These are phyloP conservation scores for Apiotrichum gracile DNA, from an alignment of 1,284 basidiomycete species.

Conservation along the genomic window DNA sequence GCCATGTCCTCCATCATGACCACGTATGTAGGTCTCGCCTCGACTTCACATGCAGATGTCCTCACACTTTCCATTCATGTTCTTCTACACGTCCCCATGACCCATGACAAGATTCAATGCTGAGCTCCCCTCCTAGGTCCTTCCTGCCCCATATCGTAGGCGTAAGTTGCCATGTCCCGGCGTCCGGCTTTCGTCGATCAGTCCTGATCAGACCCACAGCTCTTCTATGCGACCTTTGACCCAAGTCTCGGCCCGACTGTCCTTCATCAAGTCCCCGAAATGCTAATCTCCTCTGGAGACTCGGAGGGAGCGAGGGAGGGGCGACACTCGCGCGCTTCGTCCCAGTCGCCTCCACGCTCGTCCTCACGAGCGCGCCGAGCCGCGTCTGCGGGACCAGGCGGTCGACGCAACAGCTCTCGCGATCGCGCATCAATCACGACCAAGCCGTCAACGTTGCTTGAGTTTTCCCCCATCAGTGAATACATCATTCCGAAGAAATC, in stretches of 20 bases:
- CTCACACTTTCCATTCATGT: no score
- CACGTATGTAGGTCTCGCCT: no score
- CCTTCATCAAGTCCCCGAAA: conserved; percentile 46
- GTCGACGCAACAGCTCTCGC: background rate
- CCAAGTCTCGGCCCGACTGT: conserved; percentile 41
- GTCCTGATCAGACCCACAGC: no score
- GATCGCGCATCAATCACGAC: conserved; percentile 2
- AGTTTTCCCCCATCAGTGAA: conserved; percentile 84
- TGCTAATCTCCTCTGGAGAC: conserved; percentile 37
- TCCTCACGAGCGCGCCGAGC: conserved; percentile 14
- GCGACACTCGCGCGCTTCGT: conserved; percentile 4
- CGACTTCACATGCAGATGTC: no score
- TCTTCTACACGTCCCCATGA: background rate
- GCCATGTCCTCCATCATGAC: no score
- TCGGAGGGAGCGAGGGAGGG: conserved; percentile 9
- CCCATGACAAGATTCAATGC: background rate
- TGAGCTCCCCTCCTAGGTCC: conserved; percentile 34
- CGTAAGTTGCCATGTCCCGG: conserved; percentile 27
- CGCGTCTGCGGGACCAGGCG: background rate
- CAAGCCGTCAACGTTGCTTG: conserved; percentile 59
- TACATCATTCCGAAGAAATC: conserved; percentile 87
- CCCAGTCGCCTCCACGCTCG: conserved; percentile 22
- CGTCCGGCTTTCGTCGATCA: no score
- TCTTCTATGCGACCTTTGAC: conserved; percentile 49
- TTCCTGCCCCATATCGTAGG: conserved; percentile 47